Conservation (phyloP, 352 stramenopile genomes). For the Phytopythium litorale region DNA sequence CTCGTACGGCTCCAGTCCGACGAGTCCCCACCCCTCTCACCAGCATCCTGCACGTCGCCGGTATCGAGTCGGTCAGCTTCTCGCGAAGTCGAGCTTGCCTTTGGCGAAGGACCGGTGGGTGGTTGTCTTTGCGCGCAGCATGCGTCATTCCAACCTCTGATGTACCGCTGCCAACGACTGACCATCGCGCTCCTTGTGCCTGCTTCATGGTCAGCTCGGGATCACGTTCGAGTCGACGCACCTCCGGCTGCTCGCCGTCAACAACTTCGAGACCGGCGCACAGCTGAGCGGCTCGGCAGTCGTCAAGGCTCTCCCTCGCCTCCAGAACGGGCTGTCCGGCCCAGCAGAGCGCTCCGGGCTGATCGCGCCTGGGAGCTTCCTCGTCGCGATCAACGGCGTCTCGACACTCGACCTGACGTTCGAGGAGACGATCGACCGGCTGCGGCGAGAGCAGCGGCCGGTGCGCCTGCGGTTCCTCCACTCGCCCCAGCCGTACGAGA, state of each 20-base stretch:
- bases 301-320: constrained; percentile 61
- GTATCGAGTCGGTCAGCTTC: background rate
- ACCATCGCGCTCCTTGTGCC: background rate
- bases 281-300: constrained; percentile 51
- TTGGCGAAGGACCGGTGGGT: constrained; percentile 61
- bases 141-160: background rate
- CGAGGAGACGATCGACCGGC: constrained; percentile 54
- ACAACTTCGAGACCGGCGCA: constrained; percentile 35
- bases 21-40: background rate
- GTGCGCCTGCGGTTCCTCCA: constrained; percentile 64
- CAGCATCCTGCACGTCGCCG: background rate
- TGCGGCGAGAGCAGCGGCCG: constrained; percentile 42
- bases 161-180: too few relatives aligned
- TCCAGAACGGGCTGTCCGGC: constrained; percentile 51
- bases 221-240: constrained; percentile 80
- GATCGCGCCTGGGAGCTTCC: constrained; percentile 50
- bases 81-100: constrained; percentile 62
- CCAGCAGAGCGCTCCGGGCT: constrained; percentile 55
- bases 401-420: constrained; percentile 62
- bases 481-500: constrained; percentile 40
- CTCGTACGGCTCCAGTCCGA: background rate
- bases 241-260: constrained; percentile 53
- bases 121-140: background rate
- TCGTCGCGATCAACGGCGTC: constrained; percentile 68
- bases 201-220: constrained; percentile 36